These are phyloP conservation scores for Trametes cinnabarina DNA, from an alignment of 768 basidiomycete species.

Conservation along the genomic window DNA sequence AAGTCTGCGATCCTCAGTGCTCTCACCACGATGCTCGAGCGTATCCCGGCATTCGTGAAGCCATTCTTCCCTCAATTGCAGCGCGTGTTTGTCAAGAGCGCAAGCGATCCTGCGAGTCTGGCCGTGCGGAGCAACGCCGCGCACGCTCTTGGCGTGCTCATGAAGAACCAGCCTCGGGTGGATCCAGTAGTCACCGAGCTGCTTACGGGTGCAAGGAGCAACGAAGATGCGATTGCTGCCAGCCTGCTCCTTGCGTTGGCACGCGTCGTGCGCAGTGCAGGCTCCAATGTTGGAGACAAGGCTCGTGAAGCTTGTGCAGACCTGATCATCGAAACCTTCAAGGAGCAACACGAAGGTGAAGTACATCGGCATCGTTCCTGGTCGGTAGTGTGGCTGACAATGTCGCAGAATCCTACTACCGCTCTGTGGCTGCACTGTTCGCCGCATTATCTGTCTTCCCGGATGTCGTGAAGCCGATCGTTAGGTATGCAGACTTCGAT, in stretches of 20 bases:
- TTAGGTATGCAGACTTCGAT: slow-evolving; percentile 49
- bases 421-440: slow-evolving; percentile 62
- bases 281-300: slow-evolving; percentile 73
- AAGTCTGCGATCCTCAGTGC: slow-evolving; percentile 89
- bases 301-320: slow-evolving; percentile 72
- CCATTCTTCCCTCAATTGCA: slow-evolving; percentile 99
- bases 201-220: slow-evolving; percentile 54
- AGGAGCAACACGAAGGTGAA: slow-evolving; percentile 64
- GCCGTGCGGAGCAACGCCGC: slow-evolving; percentile 82
- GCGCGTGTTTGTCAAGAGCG: slow-evolving; percentile 92
- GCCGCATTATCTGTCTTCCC: slow-evolving; percentile 60
- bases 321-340: slow-evolving; percentile 76
- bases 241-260: slow-evolving; percentile 78
- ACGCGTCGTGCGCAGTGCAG: slow-evolving; percentile 67
- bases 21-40: slow-evolving; percentile 78
- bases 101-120: slow-evolving; percentile 73
- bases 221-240: slow-evolving; percentile 67
- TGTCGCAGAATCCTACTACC: slow-evolving; percentile 62
- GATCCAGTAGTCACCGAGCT: slow-evolving; percentile 95
- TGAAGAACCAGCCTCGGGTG: slow-evolving; percentile 86
- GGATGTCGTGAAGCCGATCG: slow-evolving; percentile 60
- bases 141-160: slow-evolving; percentile 81
- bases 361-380: background rate
- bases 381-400: background rate
- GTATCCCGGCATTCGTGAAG: slow-evolving; percentile 86